Evolutionary conservation across 164 flowering plant species (phyloP).

Genomic region (Echeveria elegans): DNA sequence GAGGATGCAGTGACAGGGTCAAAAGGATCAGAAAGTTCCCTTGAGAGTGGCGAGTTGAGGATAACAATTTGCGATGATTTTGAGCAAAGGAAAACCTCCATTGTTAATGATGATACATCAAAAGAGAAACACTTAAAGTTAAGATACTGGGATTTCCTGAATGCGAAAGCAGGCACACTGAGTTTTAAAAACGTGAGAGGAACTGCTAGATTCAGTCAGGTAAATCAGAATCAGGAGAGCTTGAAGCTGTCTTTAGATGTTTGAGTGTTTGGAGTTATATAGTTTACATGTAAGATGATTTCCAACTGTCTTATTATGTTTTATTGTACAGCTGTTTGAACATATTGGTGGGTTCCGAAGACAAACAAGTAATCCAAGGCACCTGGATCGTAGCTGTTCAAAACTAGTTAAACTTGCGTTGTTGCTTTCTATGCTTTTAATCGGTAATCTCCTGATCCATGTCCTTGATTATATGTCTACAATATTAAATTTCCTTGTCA

Average conservation of each 20-base stretch:
- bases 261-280: neutral
- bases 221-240: constrained; percentile 13
- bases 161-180: constrained; percentile 23
- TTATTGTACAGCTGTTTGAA: constrained; percentile 36
- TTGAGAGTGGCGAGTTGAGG: constrained; percentile 39
- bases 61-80: constrained; percentile 50
- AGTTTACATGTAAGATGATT: neutral
- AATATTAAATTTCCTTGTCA: neutral
- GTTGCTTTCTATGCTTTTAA: constrained; percentile 48
- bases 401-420: constrained; percentile 41
- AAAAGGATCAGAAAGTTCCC: constrained; percentile 38
- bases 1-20: constrained; percentile 29
- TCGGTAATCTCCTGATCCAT: constrained; percentile 34
- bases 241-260: neutral
- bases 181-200: constrained; percentile 18
- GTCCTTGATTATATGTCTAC: neutral
- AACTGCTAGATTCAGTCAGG: constrained; percentile 34
- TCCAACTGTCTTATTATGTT: constrained; percentile 6
- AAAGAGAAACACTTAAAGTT: constrained; percentile 45
- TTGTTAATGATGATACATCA: constrained; percentile 27
- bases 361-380: constrained; percentile 30
- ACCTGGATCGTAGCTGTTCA: constrained; percentile 30
- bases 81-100: constrained; percentile 18
- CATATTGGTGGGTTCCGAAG: constrained; percentile 28
- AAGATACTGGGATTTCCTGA: constrained; percentile 20